A percentile compares a stretch with the other conserved stretches of the same genome.
These are phyloP conservation scores for Fusarium pseudograminearum DNA, from an alignment of 2,329 filamentous ascomycete genomes.

Conservation along the genomic window DNA sequence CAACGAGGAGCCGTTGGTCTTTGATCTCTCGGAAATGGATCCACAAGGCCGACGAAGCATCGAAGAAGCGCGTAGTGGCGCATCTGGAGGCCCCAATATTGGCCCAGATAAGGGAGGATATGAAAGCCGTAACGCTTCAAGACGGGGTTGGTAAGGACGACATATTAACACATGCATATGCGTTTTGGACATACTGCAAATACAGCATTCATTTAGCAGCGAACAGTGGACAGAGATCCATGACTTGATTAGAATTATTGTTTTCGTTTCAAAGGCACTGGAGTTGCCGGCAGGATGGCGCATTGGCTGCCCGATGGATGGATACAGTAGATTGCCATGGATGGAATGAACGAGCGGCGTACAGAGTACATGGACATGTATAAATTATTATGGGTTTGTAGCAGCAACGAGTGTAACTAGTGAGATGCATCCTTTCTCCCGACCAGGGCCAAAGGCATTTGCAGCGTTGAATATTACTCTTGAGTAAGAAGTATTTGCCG, in stretches of 20 bases:
- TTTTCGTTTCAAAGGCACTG: conserved; percentile 29
- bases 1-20: conserved; percentile 77
- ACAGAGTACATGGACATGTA: conserved; percentile 30
- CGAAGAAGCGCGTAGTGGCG: conserved; percentile 63
- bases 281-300: conserved; percentile 37
- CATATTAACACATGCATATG: conserved; percentile 17
- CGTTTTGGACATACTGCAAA: conserved; percentile 20
- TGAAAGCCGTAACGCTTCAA: conserved; percentile 54
- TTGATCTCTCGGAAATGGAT: conserved; percentile 79
- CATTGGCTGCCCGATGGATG: conserved; percentile 20
- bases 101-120: conserved; percentile 56
- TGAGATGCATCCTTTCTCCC: background rate
- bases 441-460: background rate
- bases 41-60: conserved; percentile 68
- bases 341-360: conserved; percentile 25
- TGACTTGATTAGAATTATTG: conserved; percentile 15
- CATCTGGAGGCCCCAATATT: conserved; percentile 47
- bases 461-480: background rate
- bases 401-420: conserved; percentile 11
- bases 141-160: conserved; percentile 53
- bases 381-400: conserved; percentile 19
- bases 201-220: conserved; percentile 12
- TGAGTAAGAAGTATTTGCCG: background rate
- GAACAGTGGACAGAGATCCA: conserved; percentile 1
- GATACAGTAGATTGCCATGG: conserved; percentile 23